A percentile compares a stretch with the other conserved stretches of the same genome.
These are phyloP conservation scores for Puccinia hordei DNA, from an alignment of 1,284 basidiomycete species.

Conservation along the genomic window DNA sequence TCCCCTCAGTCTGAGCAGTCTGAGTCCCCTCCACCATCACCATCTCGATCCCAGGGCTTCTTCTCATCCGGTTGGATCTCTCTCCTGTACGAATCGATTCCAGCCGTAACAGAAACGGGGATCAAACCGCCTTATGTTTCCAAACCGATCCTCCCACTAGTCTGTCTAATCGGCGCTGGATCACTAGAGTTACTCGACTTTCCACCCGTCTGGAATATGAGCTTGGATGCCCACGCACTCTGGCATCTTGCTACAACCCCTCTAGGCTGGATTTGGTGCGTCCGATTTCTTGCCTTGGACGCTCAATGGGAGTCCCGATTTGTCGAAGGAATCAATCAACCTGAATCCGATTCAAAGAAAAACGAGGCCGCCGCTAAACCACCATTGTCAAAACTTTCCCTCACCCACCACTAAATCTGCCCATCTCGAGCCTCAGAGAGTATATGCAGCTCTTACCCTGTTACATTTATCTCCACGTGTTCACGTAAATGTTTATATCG, in stretches of 20 bases:
- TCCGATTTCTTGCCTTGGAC: constrained; percentile 51
- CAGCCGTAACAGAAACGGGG: constrained; percentile 56
- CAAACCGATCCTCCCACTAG: constrained; percentile 61
- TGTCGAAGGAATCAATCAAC: constrained; percentile 37
- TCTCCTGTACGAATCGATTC: constrained; percentile 55
- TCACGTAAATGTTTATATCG: neutral
- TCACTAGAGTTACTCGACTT: constrained; percentile 90
- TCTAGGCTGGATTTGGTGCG: constrained; percentile 75
- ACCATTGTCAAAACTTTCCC: neutral
- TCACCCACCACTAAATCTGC: too few relatives aligned
- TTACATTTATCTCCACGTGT: neutral
- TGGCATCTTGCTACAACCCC: constrained; percentile 91
- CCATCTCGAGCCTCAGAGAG: too few relatives aligned
- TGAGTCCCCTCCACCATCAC: constrained; percentile 53
- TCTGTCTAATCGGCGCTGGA: constrained; percentile 73
- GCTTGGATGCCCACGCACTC: constrained; percentile 86
- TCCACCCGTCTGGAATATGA: constrained; percentile 64
- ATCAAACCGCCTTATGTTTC: constrained; percentile 58
- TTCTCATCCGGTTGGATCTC: constrained; percentile 54
- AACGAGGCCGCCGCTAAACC: neutral
- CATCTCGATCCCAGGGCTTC: neutral
- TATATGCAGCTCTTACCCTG: too few relatives aligned
- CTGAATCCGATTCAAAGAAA: neutral
- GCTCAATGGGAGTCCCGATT: constrained; percentile 43
- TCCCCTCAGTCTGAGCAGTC: constrained; percentile 57